phyloP scores from a whole-genome alignment of 202 grass and related monocot species.

The Bolboschoenoplectus hybrid region DNA sequence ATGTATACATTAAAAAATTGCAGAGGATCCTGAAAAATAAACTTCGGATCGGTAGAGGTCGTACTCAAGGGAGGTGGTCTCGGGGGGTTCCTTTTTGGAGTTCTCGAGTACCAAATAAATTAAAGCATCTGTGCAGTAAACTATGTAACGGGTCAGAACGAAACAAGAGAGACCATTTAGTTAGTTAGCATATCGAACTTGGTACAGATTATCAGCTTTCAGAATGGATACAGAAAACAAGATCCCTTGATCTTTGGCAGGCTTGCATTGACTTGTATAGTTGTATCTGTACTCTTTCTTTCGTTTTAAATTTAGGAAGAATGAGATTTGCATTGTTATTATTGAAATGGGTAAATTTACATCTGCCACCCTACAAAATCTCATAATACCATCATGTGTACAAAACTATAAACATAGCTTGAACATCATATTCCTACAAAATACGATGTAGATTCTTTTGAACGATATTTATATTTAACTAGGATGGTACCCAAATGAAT shows the following conservation, averaged over 20 bases:
- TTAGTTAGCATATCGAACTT: not conserved
- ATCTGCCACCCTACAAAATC: not conserved
- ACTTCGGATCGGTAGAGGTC: not conserved
- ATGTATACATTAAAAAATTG: not conserved
- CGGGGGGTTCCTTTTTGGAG: not conserved
- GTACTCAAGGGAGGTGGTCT: not conserved
- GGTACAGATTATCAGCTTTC: not conserved
- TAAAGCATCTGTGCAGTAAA: not conserved
- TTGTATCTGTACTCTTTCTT: not conserved
- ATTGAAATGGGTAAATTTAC: not conserved
- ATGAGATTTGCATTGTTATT: not conserved
- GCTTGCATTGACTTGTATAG: not conserved
- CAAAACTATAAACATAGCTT: not conserved
- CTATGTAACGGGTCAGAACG: conserved; percentile 2
- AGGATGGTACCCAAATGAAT: not conserved
- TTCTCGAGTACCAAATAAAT: not conserved
- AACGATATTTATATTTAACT: not conserved
- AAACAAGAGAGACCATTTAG: not conserved
- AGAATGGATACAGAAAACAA: not conserved
- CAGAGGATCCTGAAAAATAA: not conserved
- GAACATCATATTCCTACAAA: not conserved
- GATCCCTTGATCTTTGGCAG: not conserved
- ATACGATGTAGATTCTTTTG: not conserved
- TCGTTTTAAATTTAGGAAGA: not conserved
- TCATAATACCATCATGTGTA: not conserved